Base-by-base conservation (phyloP, 2,329 filamentous ascomycete species). In the Calonectria crousiana region DNA sequence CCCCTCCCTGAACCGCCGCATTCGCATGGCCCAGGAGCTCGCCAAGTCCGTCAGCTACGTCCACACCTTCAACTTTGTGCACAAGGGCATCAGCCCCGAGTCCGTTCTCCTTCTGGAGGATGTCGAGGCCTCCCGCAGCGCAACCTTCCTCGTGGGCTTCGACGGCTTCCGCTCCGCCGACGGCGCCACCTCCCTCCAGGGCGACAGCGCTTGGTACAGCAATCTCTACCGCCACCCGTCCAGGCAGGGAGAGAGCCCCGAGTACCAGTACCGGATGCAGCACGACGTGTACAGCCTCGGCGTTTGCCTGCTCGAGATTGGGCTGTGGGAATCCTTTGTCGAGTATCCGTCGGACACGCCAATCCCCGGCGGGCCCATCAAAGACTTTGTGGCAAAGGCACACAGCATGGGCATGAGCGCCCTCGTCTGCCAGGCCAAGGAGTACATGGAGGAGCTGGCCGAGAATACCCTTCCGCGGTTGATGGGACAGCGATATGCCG, bases 211-310 rank as follows among this genome's bases (percentile, higher is more conserved):
- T 10, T 68, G 64, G 64, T 52, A 72, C 32, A 38, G 53, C 44
- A 72, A 72, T 47, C 52, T 72, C 9, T 72, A 72, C 34, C 53
- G 65, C 34, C 70, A 72, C 32, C 70, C 70, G 6, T 53, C 44
- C 16, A 58, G 70, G 18, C 70, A 72, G 26, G 70, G 70, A 6
- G 52, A 67, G 34, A 64, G 32, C 36, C 70, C 65, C 11, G 28
- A 67, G 16, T 56, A 72, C 10, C 16, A 36, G 26, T 72, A 72
- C 65, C 26, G 56, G 4, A 72, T 72, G 65, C 70, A 72, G 65
- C 70, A 72, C 18, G 70, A 72, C n/a, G 67, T 72, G 5, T 72
- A 72, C 65, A 72, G 70, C 47, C 56, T 72, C 14, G 70, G 70
- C 8, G 70, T 72, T 14, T 72, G 70, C 26, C 70, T 72, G 56